phyloP scores from a whole-genome alignment of 1,139 yeast genomes.

The Debaryomyces nepalensis region DNA sequence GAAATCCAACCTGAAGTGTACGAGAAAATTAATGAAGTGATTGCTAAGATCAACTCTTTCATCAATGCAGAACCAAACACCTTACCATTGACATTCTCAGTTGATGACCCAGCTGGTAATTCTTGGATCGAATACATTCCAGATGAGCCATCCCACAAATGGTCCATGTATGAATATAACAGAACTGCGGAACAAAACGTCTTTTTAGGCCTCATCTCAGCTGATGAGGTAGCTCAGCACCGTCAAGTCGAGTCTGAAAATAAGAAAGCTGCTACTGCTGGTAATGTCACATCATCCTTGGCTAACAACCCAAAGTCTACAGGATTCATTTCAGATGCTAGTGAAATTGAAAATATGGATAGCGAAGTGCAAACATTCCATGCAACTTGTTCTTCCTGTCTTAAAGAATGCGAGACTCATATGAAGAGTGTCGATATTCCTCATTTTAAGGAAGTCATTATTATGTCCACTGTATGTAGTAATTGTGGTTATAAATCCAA shows the following conservation, averaged over 20 bases:
- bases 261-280: constrained; percentile 43
- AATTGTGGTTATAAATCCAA: constrained; percentile 95
- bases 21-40: constrained; percentile 73
- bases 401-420: constrained; percentile 80
- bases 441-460: constrained; percentile 94
- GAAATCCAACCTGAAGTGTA: constrained; percentile 72
- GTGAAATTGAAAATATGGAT: constrained; percentile 82
- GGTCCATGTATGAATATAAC: constrained; percentile 84
- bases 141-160: constrained; percentile 85
- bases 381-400: constrained; percentile 93
- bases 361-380: constrained; percentile 92
- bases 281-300: constrained; percentile 34
- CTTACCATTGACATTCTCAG: constrained; percentile 76
- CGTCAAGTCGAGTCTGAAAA: constrained; percentile 44
- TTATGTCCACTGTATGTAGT: constrained; percentile 94
- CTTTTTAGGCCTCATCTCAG: constrained; percentile 81
- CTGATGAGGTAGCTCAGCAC: constrained; percentile 70
- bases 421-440: constrained; percentile 98
- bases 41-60: constrained; percentile 59
- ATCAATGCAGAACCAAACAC: constrained; percentile 67
- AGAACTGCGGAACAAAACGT: constrained; percentile 91
- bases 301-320: constrained; percentile 52
- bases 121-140: constrained; percentile 95
- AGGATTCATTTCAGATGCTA: constrained; percentile 66
- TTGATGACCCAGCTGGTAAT: constrained; percentile 97